These are phyloP conservation scores for Hypoxylon perforatum DNA, from an alignment of 495 filamentous ascomycete genomes.

Conservation along the genomic window DNA sequence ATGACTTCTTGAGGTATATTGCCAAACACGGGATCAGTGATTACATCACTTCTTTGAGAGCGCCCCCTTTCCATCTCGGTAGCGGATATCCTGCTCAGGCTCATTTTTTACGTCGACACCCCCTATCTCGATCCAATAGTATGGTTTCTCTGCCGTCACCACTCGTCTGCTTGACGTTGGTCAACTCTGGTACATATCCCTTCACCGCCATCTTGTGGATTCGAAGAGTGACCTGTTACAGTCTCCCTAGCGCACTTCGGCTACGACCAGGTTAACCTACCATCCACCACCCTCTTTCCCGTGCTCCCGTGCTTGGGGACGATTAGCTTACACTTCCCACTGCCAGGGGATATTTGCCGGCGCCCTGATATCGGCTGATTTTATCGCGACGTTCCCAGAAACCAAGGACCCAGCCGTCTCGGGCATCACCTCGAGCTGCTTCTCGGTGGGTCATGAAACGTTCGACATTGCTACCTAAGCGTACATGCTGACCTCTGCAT, in stretches of 20 bases:
- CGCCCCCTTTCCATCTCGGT: constrained; percentile 1
- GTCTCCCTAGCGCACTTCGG: constrained; percentile 50
- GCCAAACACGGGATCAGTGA: constrained; percentile 3
- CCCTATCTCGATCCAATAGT: constrained; percentile 16
- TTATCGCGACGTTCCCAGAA: constrained; percentile 46
- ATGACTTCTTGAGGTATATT: constrained; percentile 8
- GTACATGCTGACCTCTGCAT: constrained; percentile 57
- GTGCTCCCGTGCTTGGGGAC: constrained; percentile 10
- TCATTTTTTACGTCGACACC: constrained; percentile 21
- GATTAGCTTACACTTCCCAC: constrained; percentile 17
- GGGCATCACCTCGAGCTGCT: constrained; percentile 52
- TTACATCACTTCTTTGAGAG: constrained; percentile 10
- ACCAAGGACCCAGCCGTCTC: constrained; percentile 46
- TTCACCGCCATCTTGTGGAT: constrained; percentile 33
- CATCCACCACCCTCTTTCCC: constrained; percentile 10
- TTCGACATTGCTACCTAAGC: constrained; percentile 23
- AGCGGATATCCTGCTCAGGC: constrained; percentile 1
- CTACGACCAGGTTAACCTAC: constrained; percentile 42
- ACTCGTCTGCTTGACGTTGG: constrained; percentile 31
- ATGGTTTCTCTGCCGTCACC: constrained; percentile 25
- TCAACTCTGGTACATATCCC: constrained; percentile 31
- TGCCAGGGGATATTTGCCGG: constrained; percentile 47
- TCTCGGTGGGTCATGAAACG: constrained; percentile 43
- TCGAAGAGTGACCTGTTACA: constrained; percentile 28
- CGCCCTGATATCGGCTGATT: constrained; percentile 47